phyloP scores from a whole-genome alignment of 257 asterid genomes.

The Lavandula angustifolia region DNA sequence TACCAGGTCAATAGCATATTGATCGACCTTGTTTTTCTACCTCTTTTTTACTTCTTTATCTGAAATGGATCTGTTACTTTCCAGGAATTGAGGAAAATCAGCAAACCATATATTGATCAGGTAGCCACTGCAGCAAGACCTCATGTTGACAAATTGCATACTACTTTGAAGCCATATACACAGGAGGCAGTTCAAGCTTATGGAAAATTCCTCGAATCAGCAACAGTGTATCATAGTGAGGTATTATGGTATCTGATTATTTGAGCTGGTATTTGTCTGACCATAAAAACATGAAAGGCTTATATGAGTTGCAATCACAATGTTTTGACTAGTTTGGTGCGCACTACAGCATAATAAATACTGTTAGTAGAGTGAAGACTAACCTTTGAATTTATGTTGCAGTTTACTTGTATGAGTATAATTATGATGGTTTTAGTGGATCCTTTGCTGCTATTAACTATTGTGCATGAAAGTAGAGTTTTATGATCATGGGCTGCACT shows the following conservation, averaged over 20 bases:
- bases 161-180: slow-evolving; percentile 62
- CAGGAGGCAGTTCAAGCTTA: slow-evolving; percentile 57
- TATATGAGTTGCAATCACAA: too few relatives aligned
- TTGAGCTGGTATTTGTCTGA: slow-evolving; percentile 15
- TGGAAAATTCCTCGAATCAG: slow-evolving; percentile 72
- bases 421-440: neutral
- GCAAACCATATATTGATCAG: slow-evolving; percentile 84
- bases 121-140: slow-evolving; percentile 84
- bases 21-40: slow-evolving; percentile 8
- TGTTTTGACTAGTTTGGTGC: slow-evolving; percentile 2
- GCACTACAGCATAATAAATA: neutral
- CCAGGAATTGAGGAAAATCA: slow-evolving; percentile 70
- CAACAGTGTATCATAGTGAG: slow-evolving; percentile 77
- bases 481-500: slow-evolving; percentile 15
- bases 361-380: too few relatives aligned
- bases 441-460: neutral
- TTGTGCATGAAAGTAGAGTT: neutral
- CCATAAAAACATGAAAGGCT: neutral
- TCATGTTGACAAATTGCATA: slow-evolving; percentile 65
- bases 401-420: neutral
- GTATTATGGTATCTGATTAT: slow-evolving; percentile 37
- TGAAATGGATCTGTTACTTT: slow-evolving; percentile 33
- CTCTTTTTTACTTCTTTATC: slow-evolving; percentile 21
- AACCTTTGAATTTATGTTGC: neutral
- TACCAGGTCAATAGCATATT: slow-evolving; percentile 53